Conservation (phyloP, 2,329 filamentous ascomycete genomes). For the Paecilomyces niveus region DNA sequence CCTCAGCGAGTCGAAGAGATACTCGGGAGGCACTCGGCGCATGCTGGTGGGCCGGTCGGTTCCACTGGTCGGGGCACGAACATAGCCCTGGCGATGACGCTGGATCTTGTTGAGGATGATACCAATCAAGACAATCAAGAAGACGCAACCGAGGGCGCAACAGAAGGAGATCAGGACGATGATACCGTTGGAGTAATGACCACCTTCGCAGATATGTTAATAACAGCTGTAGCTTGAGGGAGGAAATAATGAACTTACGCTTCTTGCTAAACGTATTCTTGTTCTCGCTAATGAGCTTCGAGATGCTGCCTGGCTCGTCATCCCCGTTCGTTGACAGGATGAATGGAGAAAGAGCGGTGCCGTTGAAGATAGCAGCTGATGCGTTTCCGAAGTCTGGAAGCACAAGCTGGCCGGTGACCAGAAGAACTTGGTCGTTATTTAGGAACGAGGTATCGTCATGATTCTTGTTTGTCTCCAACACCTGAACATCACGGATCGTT, state of each 20-base stretch:
- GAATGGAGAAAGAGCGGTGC: constrained; percentile 69
- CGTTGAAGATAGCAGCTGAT: constrained; percentile 83
- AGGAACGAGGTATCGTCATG: constrained; percentile 62
- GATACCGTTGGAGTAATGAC: constrained; percentile 38
- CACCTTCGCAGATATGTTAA: constrained; percentile 17
- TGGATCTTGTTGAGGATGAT: constrained; percentile 43
- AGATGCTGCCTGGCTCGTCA: constrained; percentile 64
- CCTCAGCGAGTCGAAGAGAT: constrained; percentile 36
- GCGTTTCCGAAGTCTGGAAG: constrained; percentile 71
- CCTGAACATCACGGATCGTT: constrained; percentile 69
- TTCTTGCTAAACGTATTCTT: constrained; percentile 63
- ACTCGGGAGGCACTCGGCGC: constrained; percentile 39
- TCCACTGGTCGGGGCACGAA: constrained; percentile 35
- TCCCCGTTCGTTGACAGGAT: constrained; percentile 65
- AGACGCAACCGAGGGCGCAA: constrained; percentile 40
- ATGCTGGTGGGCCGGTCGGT: constrained; percentile 41
- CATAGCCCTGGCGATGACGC: constrained; percentile 40
- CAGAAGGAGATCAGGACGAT: constrained; percentile 42
- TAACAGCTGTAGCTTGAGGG: not conserved
- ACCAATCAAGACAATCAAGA: constrained; percentile 41
- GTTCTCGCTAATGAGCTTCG: constrained; percentile 76
- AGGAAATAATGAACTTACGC: constrained; percentile 43
- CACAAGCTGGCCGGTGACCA: constrained; percentile 77
- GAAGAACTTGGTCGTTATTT: constrained; percentile 60
- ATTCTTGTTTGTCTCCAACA: constrained; percentile 63